phyloP scores from a whole-genome alignment of 2,329 filamentous ascomycete species.

The Colletotrichum costaricense region DNA sequence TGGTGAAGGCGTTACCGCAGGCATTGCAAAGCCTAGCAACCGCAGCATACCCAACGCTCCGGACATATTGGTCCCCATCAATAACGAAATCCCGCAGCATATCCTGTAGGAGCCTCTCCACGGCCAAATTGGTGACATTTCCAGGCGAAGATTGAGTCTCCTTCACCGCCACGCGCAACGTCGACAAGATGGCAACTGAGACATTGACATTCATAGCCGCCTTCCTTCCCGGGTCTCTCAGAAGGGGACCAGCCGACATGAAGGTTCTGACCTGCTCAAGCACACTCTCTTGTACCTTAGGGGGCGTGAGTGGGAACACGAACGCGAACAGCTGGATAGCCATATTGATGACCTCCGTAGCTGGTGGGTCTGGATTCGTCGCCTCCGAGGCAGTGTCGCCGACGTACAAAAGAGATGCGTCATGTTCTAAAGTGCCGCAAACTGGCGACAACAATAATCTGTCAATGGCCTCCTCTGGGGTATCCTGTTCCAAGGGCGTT shows the following conservation, averaged over 20 bases:
- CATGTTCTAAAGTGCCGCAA: slow-evolving; percentile 87
- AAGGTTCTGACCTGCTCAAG: slow-evolving; percentile 94
- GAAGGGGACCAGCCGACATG: slow-evolving; percentile 81
- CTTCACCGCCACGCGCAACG: slow-evolving; percentile 85
- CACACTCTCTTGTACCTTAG: slow-evolving; percentile 95
- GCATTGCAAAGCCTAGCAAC: slow-evolving; percentile 85
- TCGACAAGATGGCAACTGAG: slow-evolving; percentile 81
- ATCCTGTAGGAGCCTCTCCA: slow-evolving; percentile 88
- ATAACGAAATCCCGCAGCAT: slow-evolving; percentile 78
- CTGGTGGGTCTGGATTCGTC: slow-evolving; percentile 76
- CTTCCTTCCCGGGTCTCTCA: slow-evolving; percentile 88
- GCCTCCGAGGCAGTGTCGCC: slow-evolving; percentile 57
- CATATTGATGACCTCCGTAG: slow-evolving; percentile 93
- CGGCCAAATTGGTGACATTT: slow-evolving; percentile 77
- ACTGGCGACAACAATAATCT: slow-evolving; percentile 75
- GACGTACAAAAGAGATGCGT: slow-evolving; percentile 84
- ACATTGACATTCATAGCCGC: slow-evolving; percentile 93
- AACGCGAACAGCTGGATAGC: slow-evolving; percentile 95
- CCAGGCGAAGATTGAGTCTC: slow-evolving; percentile 81
- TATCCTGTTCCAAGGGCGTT: slow-evolving; percentile 61
- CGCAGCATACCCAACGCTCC: slow-evolving; percentile 85
- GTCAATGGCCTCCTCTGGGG: slow-evolving; percentile 74
- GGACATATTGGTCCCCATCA: slow-evolving; percentile 86
- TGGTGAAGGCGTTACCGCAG: slow-evolving; percentile 90
- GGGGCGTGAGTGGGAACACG: slow-evolving; percentile 86